A percentile compares a stretch with the other conserved stretches of the same genome.
phyloP scores from a whole-genome alignment of 2,329 filamentous ascomycete species.

The Cercospora janseana region DNA sequence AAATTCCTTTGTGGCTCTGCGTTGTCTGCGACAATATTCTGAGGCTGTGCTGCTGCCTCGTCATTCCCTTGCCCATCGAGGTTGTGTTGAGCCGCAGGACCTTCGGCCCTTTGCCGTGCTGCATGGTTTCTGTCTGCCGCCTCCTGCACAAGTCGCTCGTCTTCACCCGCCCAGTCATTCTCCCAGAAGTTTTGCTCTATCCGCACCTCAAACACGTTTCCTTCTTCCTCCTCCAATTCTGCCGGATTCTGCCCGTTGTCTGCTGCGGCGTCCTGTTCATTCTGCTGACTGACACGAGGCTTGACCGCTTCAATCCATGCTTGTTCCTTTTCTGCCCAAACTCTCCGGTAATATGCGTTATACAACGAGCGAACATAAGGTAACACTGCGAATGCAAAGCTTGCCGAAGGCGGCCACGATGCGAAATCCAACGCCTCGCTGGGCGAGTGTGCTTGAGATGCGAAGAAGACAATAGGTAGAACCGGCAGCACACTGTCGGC shows the following conservation, averaged over 20 bases:
- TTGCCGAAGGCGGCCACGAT: slow-evolving; percentile 66
- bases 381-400: slow-evolving; percentile 63
- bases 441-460: slow-evolving; percentile 50
- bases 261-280: slow-evolving; percentile 28
- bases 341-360: slow-evolving; percentile 59
- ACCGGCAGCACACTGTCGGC: slow-evolving; percentile 63
- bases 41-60: neutral
- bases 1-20: slow-evolving; percentile 6
- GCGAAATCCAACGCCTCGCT: slow-evolving; percentile 51
- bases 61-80: neutral
- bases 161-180: slow-evolving; percentile 42
- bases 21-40: neutral
- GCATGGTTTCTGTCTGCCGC: slow-evolving; percentile 30
- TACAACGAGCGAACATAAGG: slow-evolving; percentile 66
- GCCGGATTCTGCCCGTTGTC: slow-evolving; percentile 15
- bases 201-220: slow-evolving; percentile 38
- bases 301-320: slow-evolving; percentile 64
- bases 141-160: slow-evolving; percentile 36
- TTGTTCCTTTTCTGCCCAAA: slow-evolving; percentile 58
- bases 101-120: slow-evolving; percentile 8
- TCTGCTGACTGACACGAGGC: slow-evolving; percentile 46
- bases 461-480: slow-evolving; percentile 62
- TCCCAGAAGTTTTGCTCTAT: slow-evolving; percentile 44
- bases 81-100: neutral
- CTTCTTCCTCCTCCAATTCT: slow-evolving; percentile 28